Conservation (phyloP, 139 green algal genomes). For the Raphidocelis subcapitata region DNA sequence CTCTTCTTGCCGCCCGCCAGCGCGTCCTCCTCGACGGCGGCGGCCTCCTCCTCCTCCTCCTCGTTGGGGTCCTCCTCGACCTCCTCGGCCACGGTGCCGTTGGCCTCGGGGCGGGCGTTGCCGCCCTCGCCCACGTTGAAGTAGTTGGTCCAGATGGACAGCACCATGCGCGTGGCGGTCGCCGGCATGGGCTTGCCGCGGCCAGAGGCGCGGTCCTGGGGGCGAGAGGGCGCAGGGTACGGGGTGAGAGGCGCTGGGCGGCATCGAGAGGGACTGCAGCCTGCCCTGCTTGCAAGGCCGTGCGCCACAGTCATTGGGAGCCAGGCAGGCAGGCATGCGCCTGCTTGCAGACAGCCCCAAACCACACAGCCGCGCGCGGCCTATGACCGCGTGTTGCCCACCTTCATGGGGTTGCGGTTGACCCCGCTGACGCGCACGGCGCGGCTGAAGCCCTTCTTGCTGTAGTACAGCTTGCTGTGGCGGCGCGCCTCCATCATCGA, state of each 20-base stretch:
- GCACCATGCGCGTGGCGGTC: constrained; percentile 91
- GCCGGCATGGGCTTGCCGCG: constrained; percentile 86
- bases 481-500: constrained; percentile 66
- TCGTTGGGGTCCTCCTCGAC: constrained; percentile 75
- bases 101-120: constrained; percentile 25
- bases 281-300: neutral
- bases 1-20: constrained; percentile 38
- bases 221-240: neutral
- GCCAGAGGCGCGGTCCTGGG: constrained; percentile 48
- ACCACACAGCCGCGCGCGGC: too few species aligned
- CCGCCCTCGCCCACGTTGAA: constrained; percentile 41
- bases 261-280: neutral
- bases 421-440: constrained; percentile 25
- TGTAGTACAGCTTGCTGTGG: constrained; percentile 86
- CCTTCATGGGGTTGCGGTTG: constrained; percentile 78
- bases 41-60: constrained; percentile 58
- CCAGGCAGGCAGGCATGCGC: too few species aligned
- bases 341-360: too few species aligned
- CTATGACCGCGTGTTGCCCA: constrained; percentile 12
- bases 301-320: neutral
- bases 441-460: constrained; percentile 44
- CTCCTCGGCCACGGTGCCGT: constrained; percentile 37
- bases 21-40: constrained; percentile 40
- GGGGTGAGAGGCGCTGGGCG: too few species aligned
- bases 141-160: constrained; percentile 80